Conservation (phyloP, 2,329 filamentous ascomycete genomes). For the Fusarium anguioides region DNA sequence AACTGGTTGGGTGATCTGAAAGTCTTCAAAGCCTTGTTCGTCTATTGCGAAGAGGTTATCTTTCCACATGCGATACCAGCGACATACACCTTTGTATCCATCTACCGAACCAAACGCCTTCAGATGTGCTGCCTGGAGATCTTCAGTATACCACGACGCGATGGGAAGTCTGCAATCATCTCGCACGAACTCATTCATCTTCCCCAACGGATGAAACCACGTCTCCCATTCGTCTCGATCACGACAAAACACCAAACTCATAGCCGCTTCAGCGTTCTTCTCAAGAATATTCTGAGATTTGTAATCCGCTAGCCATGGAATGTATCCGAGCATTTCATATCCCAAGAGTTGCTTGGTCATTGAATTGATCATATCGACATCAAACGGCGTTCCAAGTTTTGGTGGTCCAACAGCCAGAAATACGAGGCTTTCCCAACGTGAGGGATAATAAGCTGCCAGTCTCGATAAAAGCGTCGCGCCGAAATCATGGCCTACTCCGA, state of each 20-base stretch:
- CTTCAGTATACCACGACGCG: constrained; percentile 43
- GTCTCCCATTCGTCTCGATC: constrained; percentile 40
- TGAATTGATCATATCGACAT: constrained; percentile 47
- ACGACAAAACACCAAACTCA: constrained; percentile 47
- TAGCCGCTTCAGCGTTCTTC: constrained; percentile 38
- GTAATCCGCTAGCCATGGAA: constrained; percentile 42
- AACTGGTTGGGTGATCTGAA: constrained; percentile 31
- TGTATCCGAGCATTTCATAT: constrained; percentile 49
- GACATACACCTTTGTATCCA: constrained; percentile 47
- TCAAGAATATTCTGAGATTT: constrained; percentile 39
- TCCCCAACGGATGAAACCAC: constrained; percentile 45
- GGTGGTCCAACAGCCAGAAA: constrained; percentile 50
- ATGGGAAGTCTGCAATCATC: constrained; percentile 35
- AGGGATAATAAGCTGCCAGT: constrained; percentile 43
- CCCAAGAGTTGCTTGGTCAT: constrained; percentile 48
- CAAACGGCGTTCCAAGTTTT: constrained; percentile 43
- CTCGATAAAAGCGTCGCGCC: constrained; percentile 49
- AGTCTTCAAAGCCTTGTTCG: constrained; percentile 37
- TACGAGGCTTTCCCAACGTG: constrained; percentile 31
- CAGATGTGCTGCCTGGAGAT: constrained; percentile 41
- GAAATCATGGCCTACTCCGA: constrained; percentile 57
- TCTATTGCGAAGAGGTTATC: constrained; percentile 45
- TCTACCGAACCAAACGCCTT: constrained; percentile 34
- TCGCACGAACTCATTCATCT: constrained; percentile 46
- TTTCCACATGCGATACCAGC: constrained; percentile 49